Evolutionary conservation across 768 basidiomycete genomes (phyloP), one percentile per base, ranked within the genome.

Genomic region (Chalciporus piperatus): DNA sequence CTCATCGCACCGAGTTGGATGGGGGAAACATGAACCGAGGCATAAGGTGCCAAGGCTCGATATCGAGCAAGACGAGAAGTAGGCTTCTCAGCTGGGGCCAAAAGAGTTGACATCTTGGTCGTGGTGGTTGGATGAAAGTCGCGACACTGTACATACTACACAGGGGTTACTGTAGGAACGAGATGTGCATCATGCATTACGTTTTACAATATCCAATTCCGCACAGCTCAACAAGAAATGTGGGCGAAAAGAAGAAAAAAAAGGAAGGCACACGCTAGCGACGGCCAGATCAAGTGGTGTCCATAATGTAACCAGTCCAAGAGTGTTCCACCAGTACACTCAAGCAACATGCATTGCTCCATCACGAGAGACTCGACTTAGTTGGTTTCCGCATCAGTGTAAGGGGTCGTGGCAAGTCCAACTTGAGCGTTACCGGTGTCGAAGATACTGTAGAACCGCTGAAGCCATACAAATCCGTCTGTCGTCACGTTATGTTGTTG

Each of bases 401-500:
- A 79, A 11, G 51, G 14, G 0, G 68, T 70, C 16, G 55, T 68
- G 7, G 66, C 61, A 23, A 68, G 14, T 17, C 66, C 66, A 19
- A 68, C 57, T 44, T 32, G 54, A 17, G 42, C 9, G 16, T 60
- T 68, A 16, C 11, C n/a, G 2, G 74, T 74, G 54, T 82, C 79
- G 45, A 66, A 79, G 6, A 77, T 77, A 25, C 72, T 76, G 65
- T 85, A 84, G 75, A 79, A 85, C 16, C 82, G 77, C 59, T 85
- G 79, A 54, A 84, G 62, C 74, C 78, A 84, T 7, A 63, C 74
- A 49, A 80, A 82, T 3, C 82, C 81, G 51, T 81, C 81, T 80
- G 59, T 42, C 30, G 9, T n/a, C n/a, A n/a, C n/a, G n/a, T n/a
- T 11, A n/a, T 25, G 25, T 39, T 27, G 12, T 13, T 23, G 38